Conservation (phyloP, 805 yeast genomes). For the Scheffersomyces stipitis region DNA sequence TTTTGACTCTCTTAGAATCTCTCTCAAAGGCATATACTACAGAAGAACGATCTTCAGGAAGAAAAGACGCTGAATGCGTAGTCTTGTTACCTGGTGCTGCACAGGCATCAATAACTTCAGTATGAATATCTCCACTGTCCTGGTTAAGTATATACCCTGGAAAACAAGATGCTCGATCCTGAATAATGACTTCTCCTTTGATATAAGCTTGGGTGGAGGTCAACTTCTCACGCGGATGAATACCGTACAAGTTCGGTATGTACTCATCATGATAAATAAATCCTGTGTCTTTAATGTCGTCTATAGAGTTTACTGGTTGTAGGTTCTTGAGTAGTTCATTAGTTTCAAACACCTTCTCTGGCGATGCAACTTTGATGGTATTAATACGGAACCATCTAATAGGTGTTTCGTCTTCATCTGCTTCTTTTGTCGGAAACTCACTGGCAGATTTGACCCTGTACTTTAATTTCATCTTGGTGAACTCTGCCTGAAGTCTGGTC, state of each 20-base stretch:
- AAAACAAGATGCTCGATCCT: conserved; percentile 95
- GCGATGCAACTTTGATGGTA: conserved; percentile 51
- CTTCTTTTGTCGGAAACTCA: conserved; percentile 43
- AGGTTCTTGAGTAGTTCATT: conserved; percentile 41
- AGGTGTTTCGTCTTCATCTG: conserved; percentile 65
- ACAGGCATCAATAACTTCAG: conserved; percentile 82
- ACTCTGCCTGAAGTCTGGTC: conserved; percentile 79
- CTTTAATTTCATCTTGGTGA: conserved; percentile 72
- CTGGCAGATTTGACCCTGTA: conserved; percentile 59
- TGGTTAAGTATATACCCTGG: conserved; percentile 78
- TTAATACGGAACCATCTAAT: conserved; percentile 81
- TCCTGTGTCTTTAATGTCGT: conserved; percentile 33
- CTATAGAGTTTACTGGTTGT: conserved; percentile 45
- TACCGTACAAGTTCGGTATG: conserved; percentile 77
- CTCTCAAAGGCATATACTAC: conserved; percentile 85
- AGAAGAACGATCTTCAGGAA: conserved; percentile 25
- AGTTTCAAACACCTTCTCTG: conserved; percentile 37
- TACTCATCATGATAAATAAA: conserved; percentile 68
- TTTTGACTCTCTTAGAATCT: conserved; percentile 69
- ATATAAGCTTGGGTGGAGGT: conserved; percentile 68
- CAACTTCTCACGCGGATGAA: conserved; percentile 72
- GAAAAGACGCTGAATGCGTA: conserved; percentile 78
- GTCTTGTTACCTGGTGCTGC: conserved; percentile 99
- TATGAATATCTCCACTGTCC: conserved; percentile 52
- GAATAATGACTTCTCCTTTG: conserved; percentile 80